A percentile compares a stretch with the other conserved stretches of the same genome.
These are phyloP conservation scores for Phytophthora litchii DNA, from an alignment of 352 stramenopile genomes.

Conservation along the genomic window DNA sequence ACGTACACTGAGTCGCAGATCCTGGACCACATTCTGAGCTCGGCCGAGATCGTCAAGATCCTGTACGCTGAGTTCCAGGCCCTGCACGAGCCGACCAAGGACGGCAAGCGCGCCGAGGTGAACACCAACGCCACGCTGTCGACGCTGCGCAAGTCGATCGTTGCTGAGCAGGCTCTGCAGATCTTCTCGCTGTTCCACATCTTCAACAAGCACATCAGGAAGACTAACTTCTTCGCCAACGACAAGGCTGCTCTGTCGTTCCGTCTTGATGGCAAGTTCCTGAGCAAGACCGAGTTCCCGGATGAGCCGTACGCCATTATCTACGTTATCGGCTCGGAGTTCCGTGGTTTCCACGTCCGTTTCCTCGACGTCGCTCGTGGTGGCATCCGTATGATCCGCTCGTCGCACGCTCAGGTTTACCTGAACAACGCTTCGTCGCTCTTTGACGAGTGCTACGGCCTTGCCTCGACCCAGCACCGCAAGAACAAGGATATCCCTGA, in stretches of 20 bases:
- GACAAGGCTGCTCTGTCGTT: slow-evolving; percentile 80
- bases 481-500: slow-evolving; percentile 99
- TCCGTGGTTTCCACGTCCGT: slow-evolving; percentile 98
- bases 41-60: slow-evolving; percentile 70
- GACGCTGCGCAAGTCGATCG: slow-evolving; percentile 71
- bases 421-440: slow-evolving; percentile 91
- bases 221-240: slow-evolving; percentile 88
- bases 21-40: slow-evolving; percentile 84
- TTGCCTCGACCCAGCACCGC: slow-evolving; percentile 97
- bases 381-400: slow-evolving; percentile 93
- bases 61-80: slow-evolving; percentile 82
- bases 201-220: slow-evolving; percentile 83
- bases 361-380: slow-evolving; percentile 97
- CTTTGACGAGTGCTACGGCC: slow-evolving; percentile 96
- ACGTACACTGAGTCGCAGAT: slow-evolving; percentile 90
- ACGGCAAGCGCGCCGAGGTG: slow-evolving; percentile 35
- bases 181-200: slow-evolving; percentile 87
- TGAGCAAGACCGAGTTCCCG: slow-evolving; percentile 73
- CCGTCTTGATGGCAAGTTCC: slow-evolving; percentile 76
- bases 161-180: slow-evolving; percentile 73
- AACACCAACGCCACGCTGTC: slow-evolving; percentile 67
- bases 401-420: slow-evolving; percentile 89
- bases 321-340: slow-evolving; percentile 94
- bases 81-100: slow-evolving; percentile 58
- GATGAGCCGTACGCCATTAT: slow-evolving; percentile 95